phyloP scores from a whole-genome alignment of 2,329 filamentous ascomycete genomes.

The Clarireedia homoeocarpa region DNA sequence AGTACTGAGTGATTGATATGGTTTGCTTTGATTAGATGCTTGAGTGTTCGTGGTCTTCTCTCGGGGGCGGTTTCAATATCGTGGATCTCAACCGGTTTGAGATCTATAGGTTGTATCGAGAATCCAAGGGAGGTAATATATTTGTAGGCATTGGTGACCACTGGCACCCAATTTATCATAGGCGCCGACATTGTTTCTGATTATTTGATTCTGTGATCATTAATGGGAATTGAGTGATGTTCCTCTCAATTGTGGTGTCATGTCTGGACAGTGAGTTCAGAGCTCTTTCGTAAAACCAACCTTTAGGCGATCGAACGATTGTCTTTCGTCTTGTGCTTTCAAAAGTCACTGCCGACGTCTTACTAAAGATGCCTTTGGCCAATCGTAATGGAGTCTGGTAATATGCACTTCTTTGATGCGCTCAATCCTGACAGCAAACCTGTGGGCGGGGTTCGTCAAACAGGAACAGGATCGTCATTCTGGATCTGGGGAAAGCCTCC shows the following conservation, averaged over 20 bases:
- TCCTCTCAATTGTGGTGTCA: neutral
- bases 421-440: too few relatives aligned
- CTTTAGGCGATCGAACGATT: neutral
- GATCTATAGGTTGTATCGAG: slow-evolving; percentile 36
- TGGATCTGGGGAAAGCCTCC: too few relatives aligned
- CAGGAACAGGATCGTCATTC: too few relatives aligned
- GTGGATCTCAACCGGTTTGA: slow-evolving; percentile 66
- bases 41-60: slow-evolving; percentile 73
- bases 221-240: neutral
- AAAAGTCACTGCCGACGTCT: too few relatives aligned
- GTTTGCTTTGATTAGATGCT: slow-evolving; percentile 85
- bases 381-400: too few relatives aligned
- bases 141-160: slow-evolving; percentile 33
- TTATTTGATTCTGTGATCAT: neutral
- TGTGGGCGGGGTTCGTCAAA: too few relatives aligned
- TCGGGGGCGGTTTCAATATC: slow-evolving; percentile 74
- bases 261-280: neutral
- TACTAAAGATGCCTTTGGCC: too few relatives aligned
- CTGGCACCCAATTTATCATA: slow-evolving; percentile 37
- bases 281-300: neutral
- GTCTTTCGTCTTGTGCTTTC: neutral
- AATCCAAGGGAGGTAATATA: slow-evolving; percentile 26
- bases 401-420: too few relatives aligned
- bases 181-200: slow-evolving; percentile 30
- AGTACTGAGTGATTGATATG: slow-evolving; percentile 84